A percentile compares a stretch with the other conserved stretches of the same genome.
phyloP scores from a whole-genome alignment of 225 moss, liverwort and hornwort species.

The Sphagnum contortum region DNA sequence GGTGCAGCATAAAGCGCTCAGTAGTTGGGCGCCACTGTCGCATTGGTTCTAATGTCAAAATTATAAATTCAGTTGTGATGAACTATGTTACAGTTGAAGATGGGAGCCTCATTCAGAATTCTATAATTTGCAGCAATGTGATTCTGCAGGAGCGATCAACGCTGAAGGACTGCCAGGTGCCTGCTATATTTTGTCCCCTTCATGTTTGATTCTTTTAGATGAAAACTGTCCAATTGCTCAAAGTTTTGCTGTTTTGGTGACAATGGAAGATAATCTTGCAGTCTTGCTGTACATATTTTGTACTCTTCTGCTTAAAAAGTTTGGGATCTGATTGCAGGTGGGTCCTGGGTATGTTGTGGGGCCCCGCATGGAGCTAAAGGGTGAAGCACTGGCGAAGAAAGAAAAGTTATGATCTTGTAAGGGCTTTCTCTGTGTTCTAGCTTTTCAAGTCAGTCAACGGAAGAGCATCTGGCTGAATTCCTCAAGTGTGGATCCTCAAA shows the following conservation, averaged over 20 bases:
- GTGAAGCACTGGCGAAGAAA: slow-evolving; percentile 78
- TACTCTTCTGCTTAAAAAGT: background rate
- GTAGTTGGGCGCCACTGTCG: slow-evolving; percentile 97
- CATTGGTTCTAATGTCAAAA: slow-evolving; percentile 92
- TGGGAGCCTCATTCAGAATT: slow-evolving; percentile 81
- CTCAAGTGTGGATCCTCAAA: too few relatives aligned
- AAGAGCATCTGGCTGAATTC: too few relatives aligned
- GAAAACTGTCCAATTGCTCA: background rate
- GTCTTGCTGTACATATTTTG: background rate
- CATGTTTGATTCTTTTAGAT: background rate
- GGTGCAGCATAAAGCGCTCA: slow-evolving; percentile 91
- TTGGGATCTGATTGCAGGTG: slow-evolving; percentile 21
- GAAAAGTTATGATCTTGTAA: slow-evolving; percentile 31
- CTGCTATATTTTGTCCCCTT: background rate
- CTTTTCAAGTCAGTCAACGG: too few relatives aligned
- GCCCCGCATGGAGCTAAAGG: slow-evolving; percentile 59
- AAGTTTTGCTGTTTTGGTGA: background rate
- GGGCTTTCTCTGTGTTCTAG: background rate
- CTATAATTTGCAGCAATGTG: slow-evolving; percentile 79
- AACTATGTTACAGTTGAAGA: slow-evolving; percentile 90
- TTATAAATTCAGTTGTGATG: slow-evolving; percentile 95
- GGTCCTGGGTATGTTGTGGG: slow-evolving; percentile 69
- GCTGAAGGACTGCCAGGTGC: slow-evolving; percentile 84
- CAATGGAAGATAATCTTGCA: background rate
- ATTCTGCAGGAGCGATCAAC: slow-evolving; percentile 68